Base-by-base conservation (phyloP, 1,284 basidiomycete species). In the Mycena sp. region DNA sequence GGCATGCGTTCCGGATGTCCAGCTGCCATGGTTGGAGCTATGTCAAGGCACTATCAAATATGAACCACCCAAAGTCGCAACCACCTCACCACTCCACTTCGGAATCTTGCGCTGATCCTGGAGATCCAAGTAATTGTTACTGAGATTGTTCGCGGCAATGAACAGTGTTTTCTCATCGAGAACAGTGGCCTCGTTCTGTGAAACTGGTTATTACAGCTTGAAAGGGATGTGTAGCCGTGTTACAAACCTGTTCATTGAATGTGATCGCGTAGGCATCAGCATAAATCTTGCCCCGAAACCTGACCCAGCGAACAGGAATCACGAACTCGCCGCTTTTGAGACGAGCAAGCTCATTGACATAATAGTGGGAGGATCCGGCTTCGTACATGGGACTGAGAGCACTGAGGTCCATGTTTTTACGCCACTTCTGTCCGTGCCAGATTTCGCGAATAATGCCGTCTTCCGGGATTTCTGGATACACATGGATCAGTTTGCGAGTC, bases 371-470 rank as follows among this genome's bases (percentile, higher is more conserved):
- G 14, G 55, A 16, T 1, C 67, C 68, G 17, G 44, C 35, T 4
- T 25, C 44, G 16, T 16, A 54, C 51, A 54, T 54, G 1, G 74
- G 75, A 54, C 71, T 75, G n/a, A 75, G 54, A 0, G 52, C 29
- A 52, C 71, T 69, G 16, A 64, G 68, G 49, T 75, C 71, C 35
- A 73, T 32, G n/a, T 69, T 63, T 1, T 58, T 43, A 5, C 69
- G 53, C 74, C 74, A 76, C 57, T 74, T 73, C 25, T 69, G 29
- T 4, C 61, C 72, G 64, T 74, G 73, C 60, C 69, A 76, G 21
- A 74, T 66, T 50, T 76, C 73, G 10, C 68, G 71, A 19, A 75
- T 64, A 10, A 72, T 41, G 10, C 73, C 70, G 56, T 68, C 45
- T 23, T 45, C 40, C 26, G 71, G 63, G 40, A 74, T 68, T 11